A percentile compares a stretch with the other conserved stretches of the same genome.
These are phyloP conservation scores for Suhomyces panamericanus DNA, from an alignment of 1,139 yeast species.

Conservation along the genomic window DNA sequence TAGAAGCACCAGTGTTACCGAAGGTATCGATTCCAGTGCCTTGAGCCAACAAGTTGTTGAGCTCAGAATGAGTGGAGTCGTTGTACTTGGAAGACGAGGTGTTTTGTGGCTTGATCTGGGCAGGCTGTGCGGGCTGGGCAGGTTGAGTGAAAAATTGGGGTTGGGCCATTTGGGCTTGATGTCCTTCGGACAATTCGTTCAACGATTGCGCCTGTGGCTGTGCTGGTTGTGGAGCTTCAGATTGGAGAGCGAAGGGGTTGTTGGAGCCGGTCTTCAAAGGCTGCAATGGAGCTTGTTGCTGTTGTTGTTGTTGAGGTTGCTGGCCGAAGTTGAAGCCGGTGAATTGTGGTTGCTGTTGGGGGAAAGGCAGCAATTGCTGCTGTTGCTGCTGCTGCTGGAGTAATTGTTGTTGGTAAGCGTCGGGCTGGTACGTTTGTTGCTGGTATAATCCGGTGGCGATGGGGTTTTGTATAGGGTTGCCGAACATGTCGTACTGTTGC, in stretches of 20 bases:
- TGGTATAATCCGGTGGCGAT: conserved; percentile 52
- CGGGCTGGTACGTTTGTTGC: conserved; percentile 28
- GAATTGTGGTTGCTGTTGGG: conserved; percentile 11
- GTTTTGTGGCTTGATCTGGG: conserved; percentile 27
- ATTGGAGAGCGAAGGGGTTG: conserved; percentile 78
- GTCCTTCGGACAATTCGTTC: conserved; percentile 23
- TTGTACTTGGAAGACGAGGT: conserved; percentile 43
- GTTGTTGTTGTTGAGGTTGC: conserved; percentile 41
- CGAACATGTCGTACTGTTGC: conserved; percentile 67
- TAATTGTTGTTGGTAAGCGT: conserved; percentile 26
- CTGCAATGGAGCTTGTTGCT: conserved; percentile 36
- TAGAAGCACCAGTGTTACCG: conserved; percentile 87
- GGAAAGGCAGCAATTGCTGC: conserved; percentile 8
- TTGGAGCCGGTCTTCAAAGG: conserved; percentile 81
- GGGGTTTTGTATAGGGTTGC: conserved; percentile 67
- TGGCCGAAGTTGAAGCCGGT: conserved; percentile 11
- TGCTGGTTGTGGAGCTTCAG: conserved; percentile 22
- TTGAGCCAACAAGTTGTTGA: conserved; percentile 74
- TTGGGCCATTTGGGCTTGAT: conserved; percentile 24
- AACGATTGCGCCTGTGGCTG: conserved; percentile 19
- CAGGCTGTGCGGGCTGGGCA: conserved; percentile 13
- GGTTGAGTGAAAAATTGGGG: conserved; percentile 26
- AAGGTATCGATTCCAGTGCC: conserved; percentile 95
- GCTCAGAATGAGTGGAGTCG: conserved; percentile 62
- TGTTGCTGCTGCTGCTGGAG: conserved; percentile 39